phyloP scores from a whole-genome alignment of 2,329 filamentous ascomycete genomes.

The Aspergillus sp. region DNA sequence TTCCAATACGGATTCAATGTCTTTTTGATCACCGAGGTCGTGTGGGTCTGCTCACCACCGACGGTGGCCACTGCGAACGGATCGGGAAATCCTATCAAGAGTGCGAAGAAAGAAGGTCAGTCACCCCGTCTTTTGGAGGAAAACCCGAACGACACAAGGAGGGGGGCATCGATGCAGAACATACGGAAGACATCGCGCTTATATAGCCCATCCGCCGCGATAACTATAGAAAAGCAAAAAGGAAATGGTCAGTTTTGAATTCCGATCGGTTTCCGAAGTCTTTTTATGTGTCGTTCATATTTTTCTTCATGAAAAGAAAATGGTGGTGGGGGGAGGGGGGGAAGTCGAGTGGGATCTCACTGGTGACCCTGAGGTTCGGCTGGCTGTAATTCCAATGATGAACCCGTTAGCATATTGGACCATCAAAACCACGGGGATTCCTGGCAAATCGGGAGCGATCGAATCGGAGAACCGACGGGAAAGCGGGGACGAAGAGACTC shows the following conservation, averaged over 20 bases:
- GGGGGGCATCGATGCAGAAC: slow-evolving; percentile 40
- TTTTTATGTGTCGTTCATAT: not conserved
- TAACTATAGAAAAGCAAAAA: slow-evolving; percentile 62
- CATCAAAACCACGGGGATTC: not conserved
- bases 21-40: slow-evolving; percentile 95
- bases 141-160: not conserved
- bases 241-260: not conserved
- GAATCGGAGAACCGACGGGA: not conserved
- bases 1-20: slow-evolving; percentile 99
- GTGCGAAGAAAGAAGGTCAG: slow-evolving; percentile 14
- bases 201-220: slow-evolving; percentile 96
- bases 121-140: not conserved
- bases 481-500: slow-evolving; percentile 41
- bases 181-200: slow-evolving; percentile 99
- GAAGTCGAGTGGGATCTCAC: slow-evolving; percentile 51
- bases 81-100: slow-evolving; percentile 79
- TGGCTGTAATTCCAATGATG: slow-evolving; percentile 51
- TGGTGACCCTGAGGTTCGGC: slow-evolving; percentile 89
- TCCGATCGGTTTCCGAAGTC: not conserved
- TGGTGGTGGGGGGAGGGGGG: not conserved
- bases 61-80: slow-evolving; percentile 97
- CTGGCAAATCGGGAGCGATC: not conserved
- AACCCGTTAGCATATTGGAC: slow-evolving; percentile 25
- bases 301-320: not conserved
- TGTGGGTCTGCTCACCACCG: slow-evolving; percentile 96